phyloP scores from a whole-genome alignment of 768 basidiomycete species.

The Suillus weaverae region DNA sequence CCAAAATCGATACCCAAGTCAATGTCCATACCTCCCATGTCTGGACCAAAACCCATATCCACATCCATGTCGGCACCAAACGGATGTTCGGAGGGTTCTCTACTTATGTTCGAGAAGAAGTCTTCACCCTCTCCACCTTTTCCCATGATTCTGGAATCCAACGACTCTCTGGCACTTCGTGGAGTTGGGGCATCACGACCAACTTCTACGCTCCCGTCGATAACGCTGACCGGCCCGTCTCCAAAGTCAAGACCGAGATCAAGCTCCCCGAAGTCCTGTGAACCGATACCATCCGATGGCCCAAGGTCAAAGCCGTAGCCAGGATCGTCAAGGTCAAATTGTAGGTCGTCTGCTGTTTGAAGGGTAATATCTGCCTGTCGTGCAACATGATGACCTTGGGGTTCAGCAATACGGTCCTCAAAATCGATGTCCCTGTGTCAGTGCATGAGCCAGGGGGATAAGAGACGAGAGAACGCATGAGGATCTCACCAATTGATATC shows the following conservation, averaged over 20 bases:
- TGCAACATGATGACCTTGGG: slow-evolving; percentile 79
- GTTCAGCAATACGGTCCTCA: slow-evolving; percentile 59
- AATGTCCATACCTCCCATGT: slow-evolving; percentile 54
- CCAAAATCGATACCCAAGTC: slow-evolving; percentile 75
- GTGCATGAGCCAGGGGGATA: slow-evolving; percentile 10
- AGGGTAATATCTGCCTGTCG: slow-evolving; percentile 89
- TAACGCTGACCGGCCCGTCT: slow-evolving; percentile 46
- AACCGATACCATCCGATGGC: slow-evolving; percentile 80
- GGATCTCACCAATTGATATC: slow-evolving; percentile 73
- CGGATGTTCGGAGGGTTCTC: slow-evolving; percentile 65
- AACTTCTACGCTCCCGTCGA: slow-evolving; percentile 62
- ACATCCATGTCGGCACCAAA: slow-evolving; percentile 56
- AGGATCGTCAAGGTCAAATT: slow-evolving; percentile 57
- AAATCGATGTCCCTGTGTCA: slow-evolving; percentile 73
- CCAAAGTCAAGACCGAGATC: slow-evolving; percentile 82
- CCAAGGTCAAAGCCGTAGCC: slow-evolving; percentile 77
- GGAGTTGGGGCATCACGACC: slow-evolving; percentile 67
- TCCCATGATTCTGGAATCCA: slow-evolving; percentile 62
- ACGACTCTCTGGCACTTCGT: slow-evolving; percentile 49
- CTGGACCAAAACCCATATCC: slow-evolving; percentile 50
- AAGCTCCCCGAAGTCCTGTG: slow-evolving; percentile 72
- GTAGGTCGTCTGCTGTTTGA: slow-evolving; percentile 70
- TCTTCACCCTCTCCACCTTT: slow-evolving; percentile 56
- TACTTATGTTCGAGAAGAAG: slow-evolving; percentile 60
- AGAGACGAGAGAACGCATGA: neutral